phyloP scores from a whole-genome alignment of 805 yeast species.

The Candida wancherniae region DNA sequence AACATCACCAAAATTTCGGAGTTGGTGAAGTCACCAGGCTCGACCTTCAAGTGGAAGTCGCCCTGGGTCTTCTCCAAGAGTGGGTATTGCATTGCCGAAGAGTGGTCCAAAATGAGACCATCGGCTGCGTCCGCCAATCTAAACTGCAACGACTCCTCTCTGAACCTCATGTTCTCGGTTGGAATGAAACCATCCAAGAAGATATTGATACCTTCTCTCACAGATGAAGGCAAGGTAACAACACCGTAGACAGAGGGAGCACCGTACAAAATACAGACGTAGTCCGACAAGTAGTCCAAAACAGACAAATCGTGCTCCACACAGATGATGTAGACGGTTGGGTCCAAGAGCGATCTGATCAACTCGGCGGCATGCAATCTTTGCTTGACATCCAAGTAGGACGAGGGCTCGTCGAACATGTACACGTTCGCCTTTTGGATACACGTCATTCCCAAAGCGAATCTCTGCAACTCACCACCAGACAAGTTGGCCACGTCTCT shows the following conservation, averaged over 20 bases:
- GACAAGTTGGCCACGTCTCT: constrained; percentile 89
- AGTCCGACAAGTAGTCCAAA: constrained; percentile 93
- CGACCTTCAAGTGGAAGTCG: constrained; percentile 81
- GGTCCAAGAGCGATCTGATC: constrained; percentile 76
- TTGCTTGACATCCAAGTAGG: constrained; percentile 96
- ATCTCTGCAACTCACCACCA: constrained; percentile 98
- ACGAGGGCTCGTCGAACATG: constrained; percentile 99
- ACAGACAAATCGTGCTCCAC: constrained; percentile 99
- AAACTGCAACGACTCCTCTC: constrained; percentile 93
- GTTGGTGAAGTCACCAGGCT: constrained; percentile 88
- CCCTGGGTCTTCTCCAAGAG: constrained; percentile 89
- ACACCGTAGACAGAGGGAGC: constrained; percentile 99
- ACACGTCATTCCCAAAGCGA: constrained; percentile 96
- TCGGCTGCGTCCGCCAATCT: constrained; percentile 89
- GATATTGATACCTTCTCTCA: constrained; percentile 98
- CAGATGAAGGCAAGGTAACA: constrained; percentile 93
- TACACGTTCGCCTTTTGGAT: constrained; percentile 92
- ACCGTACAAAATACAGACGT: constrained; percentile 94
- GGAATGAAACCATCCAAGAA: constrained; percentile 98
- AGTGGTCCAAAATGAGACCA: constrained; percentile 66
- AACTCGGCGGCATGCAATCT: constrained; percentile 96
- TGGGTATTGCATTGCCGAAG: constrained; percentile 75
- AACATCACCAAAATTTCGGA: constrained; percentile 97
- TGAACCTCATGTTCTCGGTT: constrained; percentile 93
- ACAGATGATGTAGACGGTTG: constrained; percentile 83